Evolutionary conservation across 192 early-diverging fungal genomes (phyloP), one percentile per base, ranked within the genome.

Genomic region (Podila epicladia): DNA sequence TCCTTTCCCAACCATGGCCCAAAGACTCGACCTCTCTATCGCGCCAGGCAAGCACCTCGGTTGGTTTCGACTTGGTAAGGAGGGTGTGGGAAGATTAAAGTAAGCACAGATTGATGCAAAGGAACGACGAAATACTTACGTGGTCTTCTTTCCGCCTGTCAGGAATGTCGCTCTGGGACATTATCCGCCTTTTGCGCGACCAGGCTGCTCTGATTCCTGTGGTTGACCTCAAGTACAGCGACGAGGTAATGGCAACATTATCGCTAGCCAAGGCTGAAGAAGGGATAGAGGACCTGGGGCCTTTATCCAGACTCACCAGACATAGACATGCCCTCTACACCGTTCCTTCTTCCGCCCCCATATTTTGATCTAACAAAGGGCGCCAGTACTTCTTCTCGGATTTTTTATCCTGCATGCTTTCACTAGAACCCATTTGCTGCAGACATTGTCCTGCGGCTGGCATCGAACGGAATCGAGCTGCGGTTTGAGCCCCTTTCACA

Each of bases 141-240:
- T 35, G 37, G 50, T 31, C 5, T 31, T 29, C 31, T 69, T 41
- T 2, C 37, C 32, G 20, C 19, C 51, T 9, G 35, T 5, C 76
- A 85, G 92, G 92, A 9, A 83, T 88, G 11, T 89, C 91, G 1
- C 62, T 93, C 6, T 91, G 90, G 82, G 89, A 90, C 31, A 72
- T 91, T 5, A 84, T 92, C 11, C 76, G 83, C 17, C 82, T 87
- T 28, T 65, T 93, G 20, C 79, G 87, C 9, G 86, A 88, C 37
- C 83, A 75, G 66, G 82, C 84, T 12, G 64, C 73, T 4, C 66
- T 85, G 41, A 84, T 92, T 48, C 89, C 90, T 33, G 66, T 75
- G 31, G 90, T 93, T 7, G 89, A 91, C 28, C 83, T 90, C 53
- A 91, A 89, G 57, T 93, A 92, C 67, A 83, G 82, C 29, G 87